Evolutionary conservation across 2,329 filamentous ascomycete species (phyloP).

Genomic region (Emergomyces africanus): DNA sequence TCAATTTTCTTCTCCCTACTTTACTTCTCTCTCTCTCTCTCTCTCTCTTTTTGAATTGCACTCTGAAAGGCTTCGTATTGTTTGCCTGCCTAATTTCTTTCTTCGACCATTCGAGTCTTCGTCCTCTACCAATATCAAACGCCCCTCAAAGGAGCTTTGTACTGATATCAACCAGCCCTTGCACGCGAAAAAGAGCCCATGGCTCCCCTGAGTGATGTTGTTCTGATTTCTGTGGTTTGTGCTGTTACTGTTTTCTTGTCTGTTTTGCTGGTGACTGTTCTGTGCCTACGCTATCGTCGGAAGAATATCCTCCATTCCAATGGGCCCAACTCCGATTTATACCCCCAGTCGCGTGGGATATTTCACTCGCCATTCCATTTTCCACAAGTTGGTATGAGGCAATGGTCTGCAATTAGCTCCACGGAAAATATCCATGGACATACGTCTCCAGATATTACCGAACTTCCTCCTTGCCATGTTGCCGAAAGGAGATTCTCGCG

Average conservation of each 20-base stretch:
- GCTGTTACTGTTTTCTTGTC: not conserved
- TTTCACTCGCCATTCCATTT: not conserved
- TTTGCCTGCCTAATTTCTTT: not conserved
- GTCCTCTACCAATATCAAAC: slow-evolving; percentile 3
- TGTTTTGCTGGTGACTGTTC: not conserved
- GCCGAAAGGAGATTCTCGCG: not conserved
- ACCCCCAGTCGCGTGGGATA: slow-evolving; percentile 1
- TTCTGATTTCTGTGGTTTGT: not conserved
- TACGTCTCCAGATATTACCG: not conserved
- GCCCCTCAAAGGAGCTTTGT: not conserved
- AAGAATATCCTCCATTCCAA: not conserved
- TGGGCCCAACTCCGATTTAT: not conserved
- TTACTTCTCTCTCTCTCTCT: not conserved
- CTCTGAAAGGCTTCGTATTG: not conserved
- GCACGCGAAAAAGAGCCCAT: not conserved
- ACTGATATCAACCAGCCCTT: not conserved
- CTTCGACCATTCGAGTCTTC: not conserved
- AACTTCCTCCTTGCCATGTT: not conserved
- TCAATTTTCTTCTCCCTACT: no score
- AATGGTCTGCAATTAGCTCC: slow-evolving; percentile 1
- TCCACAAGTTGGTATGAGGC: not conserved
- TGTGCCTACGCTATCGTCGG: not conserved
- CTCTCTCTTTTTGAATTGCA: no score
- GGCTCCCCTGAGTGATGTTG: not conserved
- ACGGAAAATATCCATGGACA: not conserved